Evolutionary conservation across 2,329 filamentous ascomycete species (phyloP), one percentile per base, ranked within the genome.

Genomic region (Colletotrichum chrysophilum): DNA sequence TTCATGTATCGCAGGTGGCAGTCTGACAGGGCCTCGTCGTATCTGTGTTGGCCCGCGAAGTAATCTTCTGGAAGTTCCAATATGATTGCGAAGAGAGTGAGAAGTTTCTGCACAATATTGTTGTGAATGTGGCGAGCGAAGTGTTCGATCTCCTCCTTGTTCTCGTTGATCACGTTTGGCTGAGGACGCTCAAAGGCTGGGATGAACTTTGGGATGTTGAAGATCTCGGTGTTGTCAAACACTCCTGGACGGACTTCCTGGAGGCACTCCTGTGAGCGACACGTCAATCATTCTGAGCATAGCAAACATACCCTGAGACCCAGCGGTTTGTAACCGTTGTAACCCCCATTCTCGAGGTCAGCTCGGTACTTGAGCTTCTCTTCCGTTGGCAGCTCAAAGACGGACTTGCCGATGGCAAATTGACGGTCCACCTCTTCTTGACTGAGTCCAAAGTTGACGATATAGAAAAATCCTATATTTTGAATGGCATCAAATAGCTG

Each of bases 1-100:
- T 90, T 88, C 90, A 92, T 91, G 80, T 91, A 92, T 9, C 91
- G 87, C 38, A 92, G 84, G 78, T 92, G 89, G 68, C 89, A 89
- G 77, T 92, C 90, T 6, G 65, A 69, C 61, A 88, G 87, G 43
- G 87, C 84, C 65, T 87, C 84, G 3, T 90, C 86, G 78, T 91
- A 93, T 8, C 84, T 84, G 79, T 93, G 91, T 36, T 86, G 84
- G 13, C 86, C 85, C 28, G 88, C 85, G 64, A 93, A 87, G 74
- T 87, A 87, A 21, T 93, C 89, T 66, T 90, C 88, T 0, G 90
- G 89, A 0, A 93, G 84, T 79, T 92, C 88, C 1, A 93, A 85
- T 3, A 92, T 83, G 32, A 92, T 89, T 7, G 84, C 83, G 61
- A 86, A 83, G 7, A 86, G 79, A 4, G 75, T 71, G 4, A 86